phyloP scores from a whole-genome alignment of 768 basidiomycete genomes.

The Mycena pura region DNA sequence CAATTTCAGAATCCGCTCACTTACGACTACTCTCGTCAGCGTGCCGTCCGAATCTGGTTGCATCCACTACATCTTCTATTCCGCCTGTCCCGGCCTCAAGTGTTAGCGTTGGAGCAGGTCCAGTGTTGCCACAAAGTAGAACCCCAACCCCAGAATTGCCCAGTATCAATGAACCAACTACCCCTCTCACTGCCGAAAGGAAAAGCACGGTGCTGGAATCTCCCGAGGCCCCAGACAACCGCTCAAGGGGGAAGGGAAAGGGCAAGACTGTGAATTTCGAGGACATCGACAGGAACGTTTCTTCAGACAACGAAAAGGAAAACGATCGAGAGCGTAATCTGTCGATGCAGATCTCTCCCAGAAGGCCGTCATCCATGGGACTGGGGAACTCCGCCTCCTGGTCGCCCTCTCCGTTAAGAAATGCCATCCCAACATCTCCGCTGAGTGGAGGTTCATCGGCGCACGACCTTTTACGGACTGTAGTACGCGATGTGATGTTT shows the following conservation, averaged over 20 bases:
- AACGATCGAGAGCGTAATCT: constrained; percentile 46
- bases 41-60: constrained; percentile 37
- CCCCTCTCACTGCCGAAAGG: constrained; percentile 40
- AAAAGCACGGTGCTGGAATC: constrained; percentile 51
- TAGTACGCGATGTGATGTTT: constrained; percentile 75
- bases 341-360: constrained; percentile 66
- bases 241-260: constrained; percentile 35
- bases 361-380: constrained; percentile 41
- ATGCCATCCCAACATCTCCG: constrained; percentile 37
- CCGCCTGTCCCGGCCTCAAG: constrained; percentile 31
- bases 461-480: constrained; percentile 67
- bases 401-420: constrained; percentile 49
- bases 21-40: constrained; percentile 20
- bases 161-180: constrained; percentile 40
- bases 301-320: constrained; percentile 28
- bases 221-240: constrained; percentile 47
- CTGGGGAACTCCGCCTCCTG: constrained; percentile 39
- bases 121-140: constrained; percentile 29
- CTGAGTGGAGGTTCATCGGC: constrained; percentile 40
- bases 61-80: constrained; percentile 32
- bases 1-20: neutral
- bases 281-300: constrained; percentile 34
- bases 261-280: constrained; percentile 58
- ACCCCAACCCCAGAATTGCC: constrained; percentile 54
- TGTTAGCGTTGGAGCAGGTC: neutral